Conservation (phyloP, 164 flowering plant genomes). For the Aristolochia contorta region DNA sequence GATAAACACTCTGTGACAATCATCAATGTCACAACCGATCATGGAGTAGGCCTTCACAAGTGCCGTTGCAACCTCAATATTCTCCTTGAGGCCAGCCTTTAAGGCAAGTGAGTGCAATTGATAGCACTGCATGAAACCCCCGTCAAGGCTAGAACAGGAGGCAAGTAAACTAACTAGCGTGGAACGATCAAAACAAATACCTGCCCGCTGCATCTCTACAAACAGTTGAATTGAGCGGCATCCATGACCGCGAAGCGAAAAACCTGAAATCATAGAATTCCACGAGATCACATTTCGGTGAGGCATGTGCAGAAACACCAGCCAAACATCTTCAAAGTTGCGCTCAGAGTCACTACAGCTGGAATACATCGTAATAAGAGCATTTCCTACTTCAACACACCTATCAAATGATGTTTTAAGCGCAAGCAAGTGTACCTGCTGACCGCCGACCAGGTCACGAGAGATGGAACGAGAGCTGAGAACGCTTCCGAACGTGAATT, state of each 20-base stretch:
- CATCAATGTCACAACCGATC: conserved; percentile 31
- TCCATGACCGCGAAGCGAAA: conserved; percentile 22
- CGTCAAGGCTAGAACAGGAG: conserved; percentile 11
- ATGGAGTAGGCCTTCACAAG: conserved; percentile 54
- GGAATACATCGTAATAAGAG: conserved; percentile 67
- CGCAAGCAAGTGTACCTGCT: conserved; percentile 55
- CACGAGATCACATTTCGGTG: conserved; percentile 42
- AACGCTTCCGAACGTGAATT: conserved; percentile 51
- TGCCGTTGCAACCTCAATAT: conserved; percentile 48
- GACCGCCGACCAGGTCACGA: conserved; percentile 24
- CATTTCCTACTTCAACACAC: conserved; percentile 56
- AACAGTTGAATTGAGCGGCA: conserved; percentile 31
- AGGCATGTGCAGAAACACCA: conserved; percentile 37
- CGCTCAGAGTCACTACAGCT: conserved; percentile 14
- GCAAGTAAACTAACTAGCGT: conserved; percentile 44
- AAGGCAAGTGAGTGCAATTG: conserved; percentile 44
- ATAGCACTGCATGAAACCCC: conserved; percentile 21
- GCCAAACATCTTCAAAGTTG: conserved; percentile 32
- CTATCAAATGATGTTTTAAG: conserved; percentile 41
- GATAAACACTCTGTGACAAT: conserved; percentile 40
- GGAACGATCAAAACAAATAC: conserved; percentile 49
- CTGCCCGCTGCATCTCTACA: conserved; percentile 31
- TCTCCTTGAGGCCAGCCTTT: conserved; percentile 31
- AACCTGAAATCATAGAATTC: conserved; percentile 71
- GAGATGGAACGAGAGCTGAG: conserved; percentile 32